Percentiles rank a stretch among this genome's conserved stretches.
phyloP scores from a whole-genome alignment of 352 stramenopile species.

The Peronospora destructor region DNA sequence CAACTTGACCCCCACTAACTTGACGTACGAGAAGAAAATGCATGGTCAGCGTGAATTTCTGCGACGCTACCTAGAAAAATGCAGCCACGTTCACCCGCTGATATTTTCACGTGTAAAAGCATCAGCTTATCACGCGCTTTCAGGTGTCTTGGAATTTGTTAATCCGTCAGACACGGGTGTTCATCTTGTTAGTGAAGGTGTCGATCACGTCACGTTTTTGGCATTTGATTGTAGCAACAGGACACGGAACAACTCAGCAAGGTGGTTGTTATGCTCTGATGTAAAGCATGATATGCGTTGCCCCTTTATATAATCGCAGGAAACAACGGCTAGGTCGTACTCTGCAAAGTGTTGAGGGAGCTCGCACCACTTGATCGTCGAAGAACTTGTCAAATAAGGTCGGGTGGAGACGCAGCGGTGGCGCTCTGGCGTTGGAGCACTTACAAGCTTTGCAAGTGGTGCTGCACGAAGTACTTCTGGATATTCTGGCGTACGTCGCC shows the following conservation, averaged over 20 bases:
- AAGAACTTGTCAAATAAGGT: conserved; percentile 1
- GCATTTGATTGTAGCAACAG: conserved; percentile 39
- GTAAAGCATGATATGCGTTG: conserved; percentile 40
- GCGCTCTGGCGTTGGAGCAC: conserved; percentile 37
- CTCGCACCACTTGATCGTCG: conserved; percentile 31
- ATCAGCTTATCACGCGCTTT: conserved; percentile 40
- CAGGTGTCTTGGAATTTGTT: conserved; percentile 51
- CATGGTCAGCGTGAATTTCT: conserved; percentile 30
- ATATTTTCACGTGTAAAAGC: conserved; percentile 43
- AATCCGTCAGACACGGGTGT: conserved; percentile 9
- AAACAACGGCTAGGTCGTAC: conserved; percentile 36
- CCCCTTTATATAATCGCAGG: conserved; percentile 44
- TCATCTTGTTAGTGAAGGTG: conserved; percentile 54
- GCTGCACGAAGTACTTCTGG: too few species aligned
- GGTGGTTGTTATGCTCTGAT: conserved; percentile 53
- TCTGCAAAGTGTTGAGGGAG: conserved; percentile 54
- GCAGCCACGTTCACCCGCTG: conserved; percentile 38
- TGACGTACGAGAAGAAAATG: conserved; percentile 3
- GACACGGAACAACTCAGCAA: conserved; percentile 43
- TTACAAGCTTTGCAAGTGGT: conserved; percentile 35
- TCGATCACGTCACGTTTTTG: conserved; percentile 69
- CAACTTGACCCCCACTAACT: conserved; percentile 2
- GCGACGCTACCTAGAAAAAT: conserved; percentile 47
- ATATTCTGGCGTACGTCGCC: too few species aligned
- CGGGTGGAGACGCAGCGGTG: conserved; percentile 7